These are phyloP conservation scores for Pseudopyrenochaeta lycopersici DNA, from an alignment of 2,329 filamentous ascomycete genomes.

Conservation along the genomic window DNA sequence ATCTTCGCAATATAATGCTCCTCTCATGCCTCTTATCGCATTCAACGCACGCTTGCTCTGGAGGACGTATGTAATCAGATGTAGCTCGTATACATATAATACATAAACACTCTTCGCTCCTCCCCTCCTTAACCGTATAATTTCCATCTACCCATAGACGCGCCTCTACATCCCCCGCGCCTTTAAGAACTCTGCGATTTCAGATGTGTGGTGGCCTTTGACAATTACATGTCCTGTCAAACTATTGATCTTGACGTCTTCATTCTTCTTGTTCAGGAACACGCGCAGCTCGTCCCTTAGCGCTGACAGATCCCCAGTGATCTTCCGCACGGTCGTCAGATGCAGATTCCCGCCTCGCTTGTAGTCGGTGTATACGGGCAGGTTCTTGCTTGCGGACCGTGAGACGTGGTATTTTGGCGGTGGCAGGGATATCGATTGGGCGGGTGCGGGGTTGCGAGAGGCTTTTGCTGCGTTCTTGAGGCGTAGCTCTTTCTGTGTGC, in stretches of 20 bases:
- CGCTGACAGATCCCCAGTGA: conserved; percentile 74
- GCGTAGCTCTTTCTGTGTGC: not conserved
- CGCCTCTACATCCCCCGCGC: conserved; percentile 17
- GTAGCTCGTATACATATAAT: not conserved
- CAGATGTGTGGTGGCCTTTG: conserved; percentile 33
- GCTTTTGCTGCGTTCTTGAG: not conserved
- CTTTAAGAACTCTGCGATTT: conserved; percentile 23
- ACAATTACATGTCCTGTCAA: conserved; percentile 73
- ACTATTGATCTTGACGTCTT: conserved; percentile 65
- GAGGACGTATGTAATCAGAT: not conserved
- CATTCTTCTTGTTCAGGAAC: conserved; percentile 65
- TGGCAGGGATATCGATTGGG: conserved; percentile 16
- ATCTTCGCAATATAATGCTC: no score
- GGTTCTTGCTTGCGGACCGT: conserved; percentile 73
- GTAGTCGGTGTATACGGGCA: conserved; percentile 78
- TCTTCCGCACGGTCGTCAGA: conserved; percentile 78
- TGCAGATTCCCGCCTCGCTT: conserved; percentile 81
- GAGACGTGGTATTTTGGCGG: conserved; percentile 71
- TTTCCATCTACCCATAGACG: no score
- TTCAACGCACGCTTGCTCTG: not conserved
- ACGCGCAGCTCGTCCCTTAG: conserved; percentile 71
- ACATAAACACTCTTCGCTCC: not conserved
- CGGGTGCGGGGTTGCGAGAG: not conserved
- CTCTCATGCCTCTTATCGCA: no score
- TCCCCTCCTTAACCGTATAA: no score